These are phyloP conservation scores for Ophiostoma tasmaniense DNA, from an alignment of 2,329 filamentous ascomycete genomes.

Conservation along the genomic window DNA sequence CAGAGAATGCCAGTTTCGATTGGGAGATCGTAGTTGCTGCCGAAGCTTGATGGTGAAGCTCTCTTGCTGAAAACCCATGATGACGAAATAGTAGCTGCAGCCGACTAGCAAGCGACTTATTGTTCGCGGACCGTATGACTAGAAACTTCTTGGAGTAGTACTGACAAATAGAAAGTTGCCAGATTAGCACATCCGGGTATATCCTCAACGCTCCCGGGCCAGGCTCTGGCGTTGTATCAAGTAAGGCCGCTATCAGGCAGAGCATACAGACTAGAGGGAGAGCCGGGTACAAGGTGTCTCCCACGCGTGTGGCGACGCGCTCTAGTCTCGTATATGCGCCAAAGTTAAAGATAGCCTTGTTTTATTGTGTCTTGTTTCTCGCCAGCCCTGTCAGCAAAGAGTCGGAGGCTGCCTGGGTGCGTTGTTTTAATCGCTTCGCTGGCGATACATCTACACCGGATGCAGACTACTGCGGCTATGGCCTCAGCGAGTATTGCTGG, in stretches of 20 bases:
- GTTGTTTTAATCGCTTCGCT: neutral
- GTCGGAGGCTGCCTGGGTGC: neutral
- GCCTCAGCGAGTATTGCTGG: neutral
- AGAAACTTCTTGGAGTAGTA: neutral
- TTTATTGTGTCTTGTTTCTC: neutral
- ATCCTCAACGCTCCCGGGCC: neutral
- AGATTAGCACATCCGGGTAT: neutral
- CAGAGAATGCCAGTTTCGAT: neutral
- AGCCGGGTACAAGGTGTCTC: neutral
- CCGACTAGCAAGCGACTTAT: neutral
- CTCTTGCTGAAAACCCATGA: neutral
- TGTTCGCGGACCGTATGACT: neutral
- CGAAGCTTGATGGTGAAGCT: neutral
- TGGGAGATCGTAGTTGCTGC: neutral
- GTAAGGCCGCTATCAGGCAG: conserved; percentile 14
- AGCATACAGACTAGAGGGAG: neutral
- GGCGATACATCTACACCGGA: conserved; percentile 1
- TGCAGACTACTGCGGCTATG: neutral
- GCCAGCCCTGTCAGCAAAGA: conserved; percentile 12
- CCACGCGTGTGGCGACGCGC: neutral
- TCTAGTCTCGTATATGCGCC: conserved; percentile 2
- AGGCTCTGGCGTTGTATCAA: neutral
- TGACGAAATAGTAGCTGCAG: neutral
- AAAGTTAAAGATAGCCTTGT: neutral
- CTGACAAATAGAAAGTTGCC: neutral